phyloP scores from a whole-genome alignment of 305 asterid genomes.

The Plantago lanceolata region DNA sequence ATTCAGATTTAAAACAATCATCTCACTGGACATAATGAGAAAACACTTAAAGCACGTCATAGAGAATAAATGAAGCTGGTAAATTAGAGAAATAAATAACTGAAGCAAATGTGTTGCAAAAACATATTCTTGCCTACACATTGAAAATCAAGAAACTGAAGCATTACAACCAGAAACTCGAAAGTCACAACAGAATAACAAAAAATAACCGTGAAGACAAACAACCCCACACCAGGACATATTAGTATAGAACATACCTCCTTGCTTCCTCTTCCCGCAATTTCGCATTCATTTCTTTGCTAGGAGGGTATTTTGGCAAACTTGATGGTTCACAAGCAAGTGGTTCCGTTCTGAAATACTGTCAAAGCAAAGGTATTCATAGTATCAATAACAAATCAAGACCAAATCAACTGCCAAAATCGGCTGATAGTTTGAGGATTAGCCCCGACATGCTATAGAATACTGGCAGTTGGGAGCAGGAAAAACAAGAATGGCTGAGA shows the following conservation, averaged over 20 bases:
- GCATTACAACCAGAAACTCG: not conserved
- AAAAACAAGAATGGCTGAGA: not conserved
- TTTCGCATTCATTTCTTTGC: constrained; percentile 76
- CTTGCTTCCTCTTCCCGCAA: constrained; percentile 65
- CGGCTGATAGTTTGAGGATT: not conserved
- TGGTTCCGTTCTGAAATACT: constrained; percentile 64
- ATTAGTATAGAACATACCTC: constrained; percentile 33
- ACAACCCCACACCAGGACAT: not conserved
- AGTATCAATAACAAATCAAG: constrained; percentile 6
- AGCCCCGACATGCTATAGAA: not conserved
- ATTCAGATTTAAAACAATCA: constrained; percentile 21
- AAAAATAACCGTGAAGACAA: not conserved
- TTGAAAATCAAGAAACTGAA: not conserved
- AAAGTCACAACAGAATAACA: not conserved
- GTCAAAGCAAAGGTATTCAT: constrained; percentile 6
- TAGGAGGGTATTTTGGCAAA: constrained; percentile 69
- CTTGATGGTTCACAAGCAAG: constrained; percentile 68
- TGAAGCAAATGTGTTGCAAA: not conserved
- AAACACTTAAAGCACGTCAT: not conserved
- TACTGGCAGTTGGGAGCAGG: not conserved
- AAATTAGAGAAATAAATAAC: not conserved
- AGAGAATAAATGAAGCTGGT: not conserved
- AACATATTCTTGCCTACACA: not conserved
- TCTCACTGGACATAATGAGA: not conserved
- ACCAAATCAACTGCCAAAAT: not conserved